phyloP scores from a whole-genome alignment of 495 filamentous ascomycete genomes.

The Penicillium mononematosum region DNA sequence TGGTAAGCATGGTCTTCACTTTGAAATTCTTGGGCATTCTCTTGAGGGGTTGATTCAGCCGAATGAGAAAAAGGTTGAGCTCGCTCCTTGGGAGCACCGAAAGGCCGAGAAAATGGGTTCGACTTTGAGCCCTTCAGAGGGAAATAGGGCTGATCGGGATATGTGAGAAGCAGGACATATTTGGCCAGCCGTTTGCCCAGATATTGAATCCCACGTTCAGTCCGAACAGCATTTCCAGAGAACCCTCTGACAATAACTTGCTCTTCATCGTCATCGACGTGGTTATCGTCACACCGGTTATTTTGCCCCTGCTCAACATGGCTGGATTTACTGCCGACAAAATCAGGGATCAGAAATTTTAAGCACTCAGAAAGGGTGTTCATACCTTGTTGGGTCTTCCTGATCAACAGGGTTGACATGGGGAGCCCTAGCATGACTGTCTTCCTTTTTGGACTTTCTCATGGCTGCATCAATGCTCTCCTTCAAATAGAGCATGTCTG shows the following conservation, averaged over 20 bases:
- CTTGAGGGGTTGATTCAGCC: conserved; percentile 11
- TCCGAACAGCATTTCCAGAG: conserved; percentile 82
- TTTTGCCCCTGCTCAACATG: neutral
- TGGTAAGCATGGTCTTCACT: conserved; percentile 64
- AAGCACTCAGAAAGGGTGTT: neutral
- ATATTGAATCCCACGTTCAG: conserved; percentile 94
- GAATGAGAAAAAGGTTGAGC: conserved; percentile 13
- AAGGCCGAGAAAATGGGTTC: conserved; percentile 36
- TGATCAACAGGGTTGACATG: neutral
- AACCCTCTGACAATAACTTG: conserved; percentile 94
- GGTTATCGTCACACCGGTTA: neutral
- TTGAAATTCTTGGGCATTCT: conserved; percentile 7
- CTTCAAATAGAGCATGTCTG: conserved; percentile 96
- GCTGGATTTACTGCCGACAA: neutral
- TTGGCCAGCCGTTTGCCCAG: conserved; percentile 93
- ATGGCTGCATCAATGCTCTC: conserved; percentile 89
- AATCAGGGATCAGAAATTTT: neutral
- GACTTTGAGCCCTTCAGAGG: conserved; percentile 61
- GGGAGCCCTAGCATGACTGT: conserved; percentile 38
- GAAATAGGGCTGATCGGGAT: conserved; percentile 83
- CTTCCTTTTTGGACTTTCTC: conserved; percentile 62
- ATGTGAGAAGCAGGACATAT: conserved; percentile 83
- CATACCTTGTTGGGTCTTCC: conserved; percentile 1
- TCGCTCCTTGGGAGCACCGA: conserved; percentile 30
- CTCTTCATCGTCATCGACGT: conserved; percentile 64